Evolutionary conservation across 495 filamentous ascomycete species (phyloP).

Genomic region (Annulohypoxylon bovei): DNA sequence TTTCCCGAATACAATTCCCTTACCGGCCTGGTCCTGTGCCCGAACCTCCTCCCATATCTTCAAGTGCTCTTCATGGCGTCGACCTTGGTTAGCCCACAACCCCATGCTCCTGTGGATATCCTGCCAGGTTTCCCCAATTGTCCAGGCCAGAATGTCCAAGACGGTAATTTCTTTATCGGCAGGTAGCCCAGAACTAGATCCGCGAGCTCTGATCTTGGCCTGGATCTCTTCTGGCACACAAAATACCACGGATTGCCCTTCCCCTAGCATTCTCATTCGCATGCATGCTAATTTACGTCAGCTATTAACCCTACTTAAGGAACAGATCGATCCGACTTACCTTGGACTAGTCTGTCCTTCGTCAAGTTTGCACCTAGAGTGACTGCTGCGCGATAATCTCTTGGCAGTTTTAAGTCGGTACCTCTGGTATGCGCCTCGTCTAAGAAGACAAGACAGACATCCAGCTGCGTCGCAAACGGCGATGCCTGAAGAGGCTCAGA

Average conservation of each 20-base stretch:
- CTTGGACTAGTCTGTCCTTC: conserved; percentile 80
- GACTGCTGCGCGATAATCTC: conserved; percentile 68
- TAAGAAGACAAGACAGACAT: conserved; percentile 73
- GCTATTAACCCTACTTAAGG: neutral
- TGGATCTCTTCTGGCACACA: conserved; percentile 64
- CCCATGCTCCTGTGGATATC: conserved; percentile 61
- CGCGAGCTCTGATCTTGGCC: conserved; percentile 47
- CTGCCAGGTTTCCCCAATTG: conserved; percentile 65
- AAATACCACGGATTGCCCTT: conserved; percentile 70
- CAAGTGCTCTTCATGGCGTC: conserved; percentile 54
- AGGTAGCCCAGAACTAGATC: neutral
- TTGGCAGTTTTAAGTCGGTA: conserved; percentile 74
- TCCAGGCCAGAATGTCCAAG: conserved; percentile 66
- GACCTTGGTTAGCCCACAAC: conserved; percentile 70
- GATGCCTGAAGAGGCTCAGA: conserved; percentile 66
- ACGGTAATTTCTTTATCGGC: conserved; percentile 43
- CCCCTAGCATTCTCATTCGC: conserved; percentile 70
- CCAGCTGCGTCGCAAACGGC: conserved; percentile 67
- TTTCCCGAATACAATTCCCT: conserved; percentile 22
- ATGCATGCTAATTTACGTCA: conserved; percentile 65
- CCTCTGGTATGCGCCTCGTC: conserved; percentile 83
- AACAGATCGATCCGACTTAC: conserved; percentile 51
- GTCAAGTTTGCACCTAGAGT: conserved; percentile 74
- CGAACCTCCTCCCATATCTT: conserved; percentile 39
- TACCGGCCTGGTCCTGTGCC: neutral